A percentile compares a stretch with the other conserved stretches of the same genome.
These are phyloP conservation scores for Phaeomoniella chlamydospora DNA, from an alignment of 2,329 filamentous ascomycete genomes.

Conservation along the genomic window DNA sequence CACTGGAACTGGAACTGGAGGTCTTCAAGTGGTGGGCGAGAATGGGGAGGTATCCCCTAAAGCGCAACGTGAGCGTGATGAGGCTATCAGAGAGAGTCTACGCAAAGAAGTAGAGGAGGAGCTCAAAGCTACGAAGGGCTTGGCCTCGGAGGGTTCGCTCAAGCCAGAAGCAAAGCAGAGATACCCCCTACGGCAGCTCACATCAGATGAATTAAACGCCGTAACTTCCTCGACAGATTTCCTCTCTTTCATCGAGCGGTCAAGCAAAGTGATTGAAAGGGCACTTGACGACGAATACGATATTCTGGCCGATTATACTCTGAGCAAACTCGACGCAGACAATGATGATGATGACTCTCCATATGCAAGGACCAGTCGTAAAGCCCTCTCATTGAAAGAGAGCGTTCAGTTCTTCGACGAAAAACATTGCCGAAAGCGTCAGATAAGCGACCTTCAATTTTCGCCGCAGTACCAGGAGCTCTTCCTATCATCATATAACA, in stretches of 20 bases:
- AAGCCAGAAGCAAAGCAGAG: conserved; percentile 32
- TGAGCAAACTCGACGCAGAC: conserved; percentile 55
- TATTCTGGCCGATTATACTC: conserved; percentile 83
- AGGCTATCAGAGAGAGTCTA: conserved; percentile 74
- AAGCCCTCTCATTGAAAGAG: conserved; percentile 44
- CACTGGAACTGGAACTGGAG: conserved; percentile 31
- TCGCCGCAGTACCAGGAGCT: conserved; percentile 82
- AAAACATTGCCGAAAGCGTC: conserved; percentile 91
- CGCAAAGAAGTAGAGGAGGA: conserved; percentile 88
- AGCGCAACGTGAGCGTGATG: conserved; percentile 64
- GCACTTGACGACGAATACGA: conserved; percentile 94
- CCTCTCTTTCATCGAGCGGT: conserved; percentile 85
- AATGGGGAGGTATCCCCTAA: conserved; percentile 51
- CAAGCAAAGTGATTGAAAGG: conserved; percentile 92
- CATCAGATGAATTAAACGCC: conserved; percentile 71
- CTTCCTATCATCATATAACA: conserved; percentile 87
- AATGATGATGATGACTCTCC: conserved; percentile 60
- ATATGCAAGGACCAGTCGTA: conserved; percentile 10
- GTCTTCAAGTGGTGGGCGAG: conserved; percentile 50
- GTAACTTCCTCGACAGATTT: conserved; percentile 90
- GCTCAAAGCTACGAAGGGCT: conserved; percentile 55
- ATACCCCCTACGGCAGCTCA: conserved; percentile 69
- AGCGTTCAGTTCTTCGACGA: conserved; percentile 89
- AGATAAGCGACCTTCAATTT: conserved; percentile 91
- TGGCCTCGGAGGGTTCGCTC: conserved; percentile 41